A percentile compares a stretch with the other conserved stretches of the same genome.
Evolutionary conservation across 345 rosid species (phyloP).

Genomic region (Trapa bicornis): DNA sequence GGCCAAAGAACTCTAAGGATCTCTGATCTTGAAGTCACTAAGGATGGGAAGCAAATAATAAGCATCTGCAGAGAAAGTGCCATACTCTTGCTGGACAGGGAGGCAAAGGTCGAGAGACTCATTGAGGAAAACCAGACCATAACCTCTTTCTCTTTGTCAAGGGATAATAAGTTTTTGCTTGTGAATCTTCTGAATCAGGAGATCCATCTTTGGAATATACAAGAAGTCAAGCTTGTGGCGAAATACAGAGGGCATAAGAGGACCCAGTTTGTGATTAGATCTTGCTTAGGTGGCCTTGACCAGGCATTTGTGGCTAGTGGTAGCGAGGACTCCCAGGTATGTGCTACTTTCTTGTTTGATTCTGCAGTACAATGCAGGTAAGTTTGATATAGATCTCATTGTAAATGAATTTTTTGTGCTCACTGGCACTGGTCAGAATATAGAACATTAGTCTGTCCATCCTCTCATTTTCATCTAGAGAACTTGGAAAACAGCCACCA

Average conservation of each 20-base stretch:
- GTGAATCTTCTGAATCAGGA: conserved; percentile 54
- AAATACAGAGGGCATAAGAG: conserved; percentile 52
- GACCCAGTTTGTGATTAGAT: conserved; percentile 43
- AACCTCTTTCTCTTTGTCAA: conserved; percentile 49
- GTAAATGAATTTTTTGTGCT: not conserved
- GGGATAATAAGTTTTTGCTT: conserved; percentile 39
- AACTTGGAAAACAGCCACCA: not conserved
- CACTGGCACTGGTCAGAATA: not conserved
- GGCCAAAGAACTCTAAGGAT: conserved; percentile 38
- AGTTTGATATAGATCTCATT: not conserved
- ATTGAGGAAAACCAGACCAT: conserved; percentile 43
- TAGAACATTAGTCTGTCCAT: not conserved
- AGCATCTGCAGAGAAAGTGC: conserved; percentile 39
- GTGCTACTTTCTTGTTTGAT: not conserved
- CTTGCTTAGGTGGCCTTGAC: conserved; percentile 62
- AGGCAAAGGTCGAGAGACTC: conserved; percentile 29
- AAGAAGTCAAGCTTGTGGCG: conserved; percentile 30
- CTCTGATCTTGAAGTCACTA: conserved; percentile 48
- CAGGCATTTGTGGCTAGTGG: conserved; percentile 64
- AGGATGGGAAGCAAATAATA: conserved; percentile 38
- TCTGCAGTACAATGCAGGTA: not conserved
- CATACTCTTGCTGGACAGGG: conserved; percentile 37
- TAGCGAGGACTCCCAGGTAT: conserved; percentile 68
- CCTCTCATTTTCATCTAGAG: not conserved
- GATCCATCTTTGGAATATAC: conserved; percentile 53